A percentile compares a stretch with the other conserved stretches of the same genome.
Evolutionary conservation across 352 stramenopile species (phyloP).

Genomic region (Pythium rhizo-oryzae): DNA sequence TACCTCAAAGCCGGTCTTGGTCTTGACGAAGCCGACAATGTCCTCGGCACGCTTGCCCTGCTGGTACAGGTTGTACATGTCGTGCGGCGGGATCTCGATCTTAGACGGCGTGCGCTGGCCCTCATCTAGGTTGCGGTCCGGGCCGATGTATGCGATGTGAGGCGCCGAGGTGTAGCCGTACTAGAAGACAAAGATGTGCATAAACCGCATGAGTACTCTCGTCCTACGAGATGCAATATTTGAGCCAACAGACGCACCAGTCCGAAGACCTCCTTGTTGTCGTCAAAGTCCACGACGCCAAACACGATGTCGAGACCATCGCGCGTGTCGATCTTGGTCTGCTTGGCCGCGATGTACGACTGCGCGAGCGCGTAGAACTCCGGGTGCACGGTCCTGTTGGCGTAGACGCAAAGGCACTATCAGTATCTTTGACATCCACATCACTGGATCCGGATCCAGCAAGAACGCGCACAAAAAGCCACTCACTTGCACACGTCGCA

Average conservation of each 20-base stretch:
- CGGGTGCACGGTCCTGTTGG: slow-evolving; percentile 64
- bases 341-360: slow-evolving; percentile 66
- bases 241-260: slow-evolving; percentile 39
- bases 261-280: slow-evolving; percentile 67
- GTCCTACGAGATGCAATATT: no score
- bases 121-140: slow-evolving; percentile 55
- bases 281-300: slow-evolving; percentile 75
- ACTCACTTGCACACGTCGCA: slow-evolving; percentile 78
- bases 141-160: slow-evolving; percentile 74
- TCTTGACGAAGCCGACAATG: slow-evolving; percentile 73
- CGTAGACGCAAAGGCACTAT: no score
- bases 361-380: slow-evolving; percentile 69
- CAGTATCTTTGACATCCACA: no score
- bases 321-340: slow-evolving; percentile 72
- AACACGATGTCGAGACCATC: slow-evolving; percentile 83
- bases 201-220: no score
- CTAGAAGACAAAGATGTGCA: slow-evolving; percentile 24
- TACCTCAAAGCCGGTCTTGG: slow-evolving; percentile 83
- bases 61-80: slow-evolving; percentile 85
- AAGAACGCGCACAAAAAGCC: not conserved
- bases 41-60: slow-evolving; percentile 70
- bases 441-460: no score
- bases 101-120: slow-evolving; percentile 57
- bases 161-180: slow-evolving; percentile 82
- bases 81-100: slow-evolving; percentile 44